phyloP scores from a whole-genome alignment of 2,329 filamentous ascomycete species.

The Pyrenophora graminea region DNA sequence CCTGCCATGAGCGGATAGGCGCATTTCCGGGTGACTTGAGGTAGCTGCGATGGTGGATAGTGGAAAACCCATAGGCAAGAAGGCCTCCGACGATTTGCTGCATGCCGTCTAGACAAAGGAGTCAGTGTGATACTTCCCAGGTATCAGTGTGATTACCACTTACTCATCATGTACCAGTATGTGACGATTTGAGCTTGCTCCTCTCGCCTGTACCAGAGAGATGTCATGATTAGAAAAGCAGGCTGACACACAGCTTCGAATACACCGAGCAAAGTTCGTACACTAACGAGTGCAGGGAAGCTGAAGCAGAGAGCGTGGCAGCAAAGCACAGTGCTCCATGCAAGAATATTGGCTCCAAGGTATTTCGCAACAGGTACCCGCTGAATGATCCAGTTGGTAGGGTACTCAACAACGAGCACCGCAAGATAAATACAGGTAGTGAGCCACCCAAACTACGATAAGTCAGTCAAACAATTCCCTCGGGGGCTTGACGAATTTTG shows the following conservation, averaged over 20 bases:
- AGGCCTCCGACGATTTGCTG: slow-evolving; percentile 75
- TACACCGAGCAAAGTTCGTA: slow-evolving; percentile 69
- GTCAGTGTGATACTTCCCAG: neutral
- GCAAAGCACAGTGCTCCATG: slow-evolving; percentile 66
- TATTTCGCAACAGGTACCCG: slow-evolving; percentile 71
- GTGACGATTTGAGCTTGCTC: slow-evolving; percentile 70
- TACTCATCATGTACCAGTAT: slow-evolving; percentile 74
- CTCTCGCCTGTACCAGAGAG: slow-evolving; percentile 72
- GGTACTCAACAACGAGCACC: slow-evolving; percentile 72
- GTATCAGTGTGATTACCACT: neutral
- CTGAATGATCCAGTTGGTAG: slow-evolving; percentile 67
- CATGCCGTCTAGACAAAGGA: slow-evolving; percentile 54
- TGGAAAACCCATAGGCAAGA: slow-evolving; percentile 58
- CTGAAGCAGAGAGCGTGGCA: slow-evolving; percentile 64
- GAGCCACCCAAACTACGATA: slow-evolving; percentile 67
- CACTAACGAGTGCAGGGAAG: slow-evolving; percentile 63
- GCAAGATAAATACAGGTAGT: slow-evolving; percentile 76
- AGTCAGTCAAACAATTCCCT: slow-evolving; percentile 6
- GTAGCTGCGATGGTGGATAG: slow-evolving; percentile 26
- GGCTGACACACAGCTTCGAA: slow-evolving; percentile 74
- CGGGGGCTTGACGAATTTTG: neutral
- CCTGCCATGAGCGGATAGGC: slow-evolving; percentile 67
- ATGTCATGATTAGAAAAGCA: slow-evolving; percentile 67
- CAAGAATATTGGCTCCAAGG: slow-evolving; percentile 64
- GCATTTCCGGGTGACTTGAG: slow-evolving; percentile 40